Conservation (phyloP, 2,329 filamentous ascomycete species). For the Talaromyces sp. region DNA sequence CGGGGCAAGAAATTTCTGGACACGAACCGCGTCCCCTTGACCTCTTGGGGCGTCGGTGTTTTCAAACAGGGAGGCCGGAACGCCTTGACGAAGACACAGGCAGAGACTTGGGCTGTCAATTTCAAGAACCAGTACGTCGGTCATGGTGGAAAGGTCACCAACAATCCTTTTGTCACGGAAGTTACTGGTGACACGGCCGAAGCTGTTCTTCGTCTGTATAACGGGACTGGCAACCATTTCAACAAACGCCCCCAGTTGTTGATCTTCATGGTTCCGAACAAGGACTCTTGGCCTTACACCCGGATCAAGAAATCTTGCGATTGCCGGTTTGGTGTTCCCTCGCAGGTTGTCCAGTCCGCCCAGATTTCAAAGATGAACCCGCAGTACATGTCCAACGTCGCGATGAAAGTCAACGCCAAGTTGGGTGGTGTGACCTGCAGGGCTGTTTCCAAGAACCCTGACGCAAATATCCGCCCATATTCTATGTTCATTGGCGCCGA, state of each 20-base stretch:
- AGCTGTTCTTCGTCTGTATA: constrained; percentile 54
- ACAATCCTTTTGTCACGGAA: constrained; percentile 43
- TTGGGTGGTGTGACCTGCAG: constrained; percentile 73
- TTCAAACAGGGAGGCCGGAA: constrained; percentile 53
- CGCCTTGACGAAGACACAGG: constrained; percentile 37
- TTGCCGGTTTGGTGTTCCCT: constrained; percentile 75
- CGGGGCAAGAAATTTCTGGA: constrained; percentile 72
- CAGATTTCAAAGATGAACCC: constrained; percentile 66
- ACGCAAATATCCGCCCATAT: constrained; percentile 29
- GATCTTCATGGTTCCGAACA: constrained; percentile 70
- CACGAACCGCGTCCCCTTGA: constrained; percentile 59
- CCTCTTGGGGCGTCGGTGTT: constrained; percentile 70
- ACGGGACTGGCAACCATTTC: constrained; percentile 50
- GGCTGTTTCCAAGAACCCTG: constrained; percentile 40
- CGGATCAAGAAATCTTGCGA: constrained; percentile 87
- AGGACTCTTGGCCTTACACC: constrained; percentile 69
- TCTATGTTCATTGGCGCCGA: constrained; percentile 90
- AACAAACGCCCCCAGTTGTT: constrained; percentile 66
- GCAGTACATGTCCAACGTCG: constrained; percentile 90
- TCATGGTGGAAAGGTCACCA: constrained; percentile 57
- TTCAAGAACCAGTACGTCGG: constrained; percentile 59
- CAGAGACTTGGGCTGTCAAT: constrained; percentile 52
- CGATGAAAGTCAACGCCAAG: constrained; percentile 97
- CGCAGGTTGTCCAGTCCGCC: constrained; percentile 71
- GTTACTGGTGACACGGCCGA: constrained; percentile 45